Evolutionary conservation across 345 rosid genomes (phyloP).

Genomic region (Excoecaria agallocha): DNA sequence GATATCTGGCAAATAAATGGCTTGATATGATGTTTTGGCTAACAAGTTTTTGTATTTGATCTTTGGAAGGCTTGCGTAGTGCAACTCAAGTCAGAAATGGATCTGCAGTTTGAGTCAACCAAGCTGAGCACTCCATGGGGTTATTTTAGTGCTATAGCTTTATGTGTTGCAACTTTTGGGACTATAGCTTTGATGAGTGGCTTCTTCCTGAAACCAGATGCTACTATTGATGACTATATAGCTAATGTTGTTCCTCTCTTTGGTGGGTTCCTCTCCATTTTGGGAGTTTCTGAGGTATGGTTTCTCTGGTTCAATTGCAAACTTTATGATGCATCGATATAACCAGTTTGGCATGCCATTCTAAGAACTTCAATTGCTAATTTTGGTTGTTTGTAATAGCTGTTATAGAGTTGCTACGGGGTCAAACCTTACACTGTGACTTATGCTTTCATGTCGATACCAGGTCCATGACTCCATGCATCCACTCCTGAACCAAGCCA

Average conservation of each 20-base stretch:
- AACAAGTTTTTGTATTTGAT: no score
- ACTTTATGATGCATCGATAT: not conserved
- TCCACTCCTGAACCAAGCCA: no score
- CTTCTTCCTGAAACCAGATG: constrained; percentile 82
- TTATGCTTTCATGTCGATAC: no score
- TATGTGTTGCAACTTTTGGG: constrained; percentile 82
- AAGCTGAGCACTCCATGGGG: constrained; percentile 89
- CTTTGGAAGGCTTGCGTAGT: constrained; percentile 73
- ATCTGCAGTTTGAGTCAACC: constrained; percentile 80
- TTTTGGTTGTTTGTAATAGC: not conserved
- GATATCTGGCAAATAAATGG: not conserved
- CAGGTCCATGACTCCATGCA: no score
- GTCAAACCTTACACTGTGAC: no score
- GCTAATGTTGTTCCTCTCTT: constrained; percentile 78
- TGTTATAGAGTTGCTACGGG: no score
- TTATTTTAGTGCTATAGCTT: constrained; percentile 52
- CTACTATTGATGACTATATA: constrained; percentile 75
- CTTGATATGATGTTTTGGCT: not conserved
- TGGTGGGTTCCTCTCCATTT: constrained; percentile 72
- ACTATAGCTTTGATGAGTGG: constrained; percentile 90
- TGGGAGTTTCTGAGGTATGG: constrained; percentile 86
- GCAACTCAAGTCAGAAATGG: constrained; percentile 85
- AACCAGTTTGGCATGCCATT: not conserved
- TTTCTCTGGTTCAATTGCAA: not conserved
- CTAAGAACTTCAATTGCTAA: not conserved